phyloP scores from a whole-genome alignment of 169 alveolate genomes.

The Plasmodium relictum region DNA sequence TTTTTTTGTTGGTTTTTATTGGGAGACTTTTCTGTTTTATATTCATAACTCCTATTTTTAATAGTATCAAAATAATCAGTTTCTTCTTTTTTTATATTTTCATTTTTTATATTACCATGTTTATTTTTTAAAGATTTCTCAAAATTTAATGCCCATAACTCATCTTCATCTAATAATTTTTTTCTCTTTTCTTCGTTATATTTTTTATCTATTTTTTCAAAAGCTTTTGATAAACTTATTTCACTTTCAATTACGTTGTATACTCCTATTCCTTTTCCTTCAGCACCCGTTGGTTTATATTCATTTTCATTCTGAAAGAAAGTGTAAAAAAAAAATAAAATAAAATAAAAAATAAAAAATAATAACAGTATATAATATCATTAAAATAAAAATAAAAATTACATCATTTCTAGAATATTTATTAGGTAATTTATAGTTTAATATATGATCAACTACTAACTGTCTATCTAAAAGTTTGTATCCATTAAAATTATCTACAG shows the following conservation, averaged over 20 bases:
- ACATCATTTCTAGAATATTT: constrained; percentile 37
- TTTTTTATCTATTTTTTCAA: constrained; percentile 35
- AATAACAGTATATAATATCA: constrained; percentile 11
- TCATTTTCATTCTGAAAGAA: constrained; percentile 59
- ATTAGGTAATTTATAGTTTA: constrained; percentile 91
- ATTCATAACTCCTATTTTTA: constrained; percentile 16
- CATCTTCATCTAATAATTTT: constrained; percentile 83
- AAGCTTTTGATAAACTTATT: constrained; percentile 76
- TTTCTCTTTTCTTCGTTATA: constrained; percentile 30
- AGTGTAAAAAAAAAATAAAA: neutral
- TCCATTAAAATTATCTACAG: constrained; percentile 99
- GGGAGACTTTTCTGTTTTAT: constrained; percentile 24
- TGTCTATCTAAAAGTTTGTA: constrained; percentile 91
- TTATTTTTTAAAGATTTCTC: constrained; percentile 78
- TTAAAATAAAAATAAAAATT: neutral
- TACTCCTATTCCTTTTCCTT: constrained; percentile 88
- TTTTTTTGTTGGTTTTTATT: too few relatives aligned
- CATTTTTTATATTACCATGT: neutral
- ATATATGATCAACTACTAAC: constrained; percentile 96
- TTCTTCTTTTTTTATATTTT: constrained; percentile 13
- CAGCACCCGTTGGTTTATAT: constrained; percentile 91
- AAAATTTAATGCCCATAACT: constrained; percentile 86
- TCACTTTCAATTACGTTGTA: constrained; percentile 86
- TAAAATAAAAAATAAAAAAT: neutral
- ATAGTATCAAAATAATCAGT: constrained; percentile 19